phyloP scores from a whole-genome alignment of 805 yeast genomes.

The Cyberlindnera americana region DNA sequence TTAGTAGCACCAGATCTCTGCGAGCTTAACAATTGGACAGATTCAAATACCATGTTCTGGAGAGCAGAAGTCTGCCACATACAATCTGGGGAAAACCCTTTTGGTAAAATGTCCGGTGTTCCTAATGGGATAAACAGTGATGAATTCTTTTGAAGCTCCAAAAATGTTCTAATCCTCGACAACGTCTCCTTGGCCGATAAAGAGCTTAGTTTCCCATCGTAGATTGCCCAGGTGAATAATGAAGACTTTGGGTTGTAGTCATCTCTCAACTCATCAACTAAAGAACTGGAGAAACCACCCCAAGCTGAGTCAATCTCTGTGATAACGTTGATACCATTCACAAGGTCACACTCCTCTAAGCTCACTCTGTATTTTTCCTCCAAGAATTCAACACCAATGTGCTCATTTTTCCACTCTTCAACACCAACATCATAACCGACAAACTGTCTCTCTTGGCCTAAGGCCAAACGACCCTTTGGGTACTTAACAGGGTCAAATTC shows the following conservation, averaged over 20 bases:
- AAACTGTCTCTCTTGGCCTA: slow-evolving; percentile 39
- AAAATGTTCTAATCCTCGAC: slow-evolving; percentile 43
- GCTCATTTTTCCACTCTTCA: slow-evolving; percentile 47
- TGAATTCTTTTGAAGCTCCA: slow-evolving; percentile 44
- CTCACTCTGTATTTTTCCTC: slow-evolving; percentile 57
- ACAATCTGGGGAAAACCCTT: slow-evolving; percentile 7
- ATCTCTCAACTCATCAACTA: slow-evolving; percentile 58
- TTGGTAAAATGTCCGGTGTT: slow-evolving; percentile 21
- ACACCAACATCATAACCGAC: slow-evolving; percentile 51
- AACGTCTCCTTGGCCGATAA: slow-evolving; percentile 20
- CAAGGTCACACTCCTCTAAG: slow-evolving; percentile 71
- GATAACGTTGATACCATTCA: slow-evolving; percentile 67
- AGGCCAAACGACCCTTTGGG: slow-evolving; percentile 26
- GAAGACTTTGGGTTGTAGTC: slow-evolving; percentile 57
- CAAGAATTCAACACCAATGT: slow-evolving; percentile 44
- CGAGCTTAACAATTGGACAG: slow-evolving; percentile 38
- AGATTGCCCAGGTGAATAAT: slow-evolving; percentile 46
- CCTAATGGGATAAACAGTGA: slow-evolving; percentile 57
- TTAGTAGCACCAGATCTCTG: slow-evolving; percentile 26
- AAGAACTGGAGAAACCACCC: slow-evolving; percentile 67
- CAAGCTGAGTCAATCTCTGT: slow-evolving; percentile 77
- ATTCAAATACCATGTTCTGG: slow-evolving; percentile 42
- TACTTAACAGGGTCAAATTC: slow-evolving; percentile 39
- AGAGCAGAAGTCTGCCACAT: slow-evolving; percentile 43
- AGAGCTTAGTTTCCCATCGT: slow-evolving; percentile 24